Percentiles rank a stretch among this genome's conserved stretches.
phyloP scores from a whole-genome alignment of 768 basidiomycete species.

The Melanogaster broomeanus region DNA sequence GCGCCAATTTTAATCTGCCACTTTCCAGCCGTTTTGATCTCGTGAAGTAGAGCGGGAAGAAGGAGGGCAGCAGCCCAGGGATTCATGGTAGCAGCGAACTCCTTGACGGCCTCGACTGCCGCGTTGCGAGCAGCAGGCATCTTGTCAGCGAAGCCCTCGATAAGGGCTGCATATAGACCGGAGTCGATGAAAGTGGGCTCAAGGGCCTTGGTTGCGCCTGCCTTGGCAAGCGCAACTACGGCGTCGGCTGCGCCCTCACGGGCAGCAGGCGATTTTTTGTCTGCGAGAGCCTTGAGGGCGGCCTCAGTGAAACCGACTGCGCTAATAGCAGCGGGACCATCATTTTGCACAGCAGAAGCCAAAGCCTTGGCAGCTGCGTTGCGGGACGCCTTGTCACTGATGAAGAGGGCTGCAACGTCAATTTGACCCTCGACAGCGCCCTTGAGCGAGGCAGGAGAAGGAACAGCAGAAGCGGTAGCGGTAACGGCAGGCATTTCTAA shows the following conservation, averaged over 20 bases:
- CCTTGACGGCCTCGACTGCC: constrained; percentile 80
- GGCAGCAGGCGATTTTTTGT: constrained; percentile 93
- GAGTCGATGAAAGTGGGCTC: constrained; percentile 89
- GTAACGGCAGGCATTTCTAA: constrained; percentile 81
- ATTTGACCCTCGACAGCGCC: constrained; percentile 64
- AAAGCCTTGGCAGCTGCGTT: constrained; percentile 69
- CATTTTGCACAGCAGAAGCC: constrained; percentile 76
- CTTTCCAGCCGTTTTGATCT: constrained; percentile 95
- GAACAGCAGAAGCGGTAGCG: constrained; percentile 55
- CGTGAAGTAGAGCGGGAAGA: constrained; percentile 85
- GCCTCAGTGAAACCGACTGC: constrained; percentile 72
- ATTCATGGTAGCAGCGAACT: constrained; percentile 77
- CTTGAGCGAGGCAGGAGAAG: constrained; percentile 74
- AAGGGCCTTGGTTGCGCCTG: constrained; percentile 76
- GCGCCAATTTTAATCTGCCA: constrained; percentile 96
- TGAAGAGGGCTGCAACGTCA: constrained; percentile 77
- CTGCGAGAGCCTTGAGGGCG: constrained; percentile 79
- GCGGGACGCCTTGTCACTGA: constrained; percentile 82
- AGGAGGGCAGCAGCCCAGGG: constrained; percentile 84
- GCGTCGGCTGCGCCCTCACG: constrained; percentile 87
- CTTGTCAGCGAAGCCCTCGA: constrained; percentile 96
- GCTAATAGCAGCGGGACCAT: constrained; percentile 76
- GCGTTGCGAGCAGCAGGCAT: constrained; percentile 84
- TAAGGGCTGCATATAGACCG: constrained; percentile 81
- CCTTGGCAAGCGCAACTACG: constrained; percentile 62